Conservation (phyloP, 805 yeast species). For the Kodamaea jinghongensis region DNA sequence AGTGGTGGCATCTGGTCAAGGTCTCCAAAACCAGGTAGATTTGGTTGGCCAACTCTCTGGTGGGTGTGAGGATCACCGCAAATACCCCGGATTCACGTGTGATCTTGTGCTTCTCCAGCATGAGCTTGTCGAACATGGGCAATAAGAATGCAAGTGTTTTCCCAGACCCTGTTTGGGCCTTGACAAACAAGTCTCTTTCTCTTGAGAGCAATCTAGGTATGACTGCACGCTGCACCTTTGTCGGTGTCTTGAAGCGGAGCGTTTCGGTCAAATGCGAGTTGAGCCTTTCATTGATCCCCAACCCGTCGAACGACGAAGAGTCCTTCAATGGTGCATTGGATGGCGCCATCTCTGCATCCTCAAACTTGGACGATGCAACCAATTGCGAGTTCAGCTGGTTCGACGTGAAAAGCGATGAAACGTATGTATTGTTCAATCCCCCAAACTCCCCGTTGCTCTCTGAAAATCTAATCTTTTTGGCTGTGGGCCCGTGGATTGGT, state of each 20-base stretch:
- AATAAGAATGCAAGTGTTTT: constrained; percentile 85
- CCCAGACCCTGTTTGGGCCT: constrained; percentile 98
- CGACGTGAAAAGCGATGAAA: constrained; percentile 75
- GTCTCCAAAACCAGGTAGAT: constrained; percentile 78
- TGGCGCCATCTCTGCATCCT: constrained; percentile 22
- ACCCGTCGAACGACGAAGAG: constrained; percentile 63
- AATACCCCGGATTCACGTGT: constrained; percentile 76
- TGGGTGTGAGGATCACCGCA: constrained; percentile 87
- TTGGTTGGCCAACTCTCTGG: constrained; percentile 92
- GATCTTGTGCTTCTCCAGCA: constrained; percentile 47
- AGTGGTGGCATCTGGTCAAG: constrained; percentile 72
- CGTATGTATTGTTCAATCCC: constrained; percentile 61
- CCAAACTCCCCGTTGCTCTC: constrained; percentile 53
- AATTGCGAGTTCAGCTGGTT: constrained; percentile 48
- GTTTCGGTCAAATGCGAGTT: constrained; percentile 53
- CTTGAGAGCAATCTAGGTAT: constrained; percentile 55
- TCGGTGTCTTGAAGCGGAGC: constrained; percentile 64
- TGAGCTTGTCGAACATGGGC: constrained; percentile 75
- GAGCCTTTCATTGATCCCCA: constrained; percentile 62
- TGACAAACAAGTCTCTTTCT: constrained; percentile 73
- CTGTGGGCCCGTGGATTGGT: constrained; percentile 19
- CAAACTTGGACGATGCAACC: constrained; percentile 25
- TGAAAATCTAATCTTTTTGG: constrained; percentile 38
- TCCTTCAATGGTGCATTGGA: constrained; percentile 87
- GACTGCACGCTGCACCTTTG: constrained; percentile 80